Evolutionary conservation across 805 yeast genomes (phyloP).

Genomic region (Saccharomyces jurei): DNA sequence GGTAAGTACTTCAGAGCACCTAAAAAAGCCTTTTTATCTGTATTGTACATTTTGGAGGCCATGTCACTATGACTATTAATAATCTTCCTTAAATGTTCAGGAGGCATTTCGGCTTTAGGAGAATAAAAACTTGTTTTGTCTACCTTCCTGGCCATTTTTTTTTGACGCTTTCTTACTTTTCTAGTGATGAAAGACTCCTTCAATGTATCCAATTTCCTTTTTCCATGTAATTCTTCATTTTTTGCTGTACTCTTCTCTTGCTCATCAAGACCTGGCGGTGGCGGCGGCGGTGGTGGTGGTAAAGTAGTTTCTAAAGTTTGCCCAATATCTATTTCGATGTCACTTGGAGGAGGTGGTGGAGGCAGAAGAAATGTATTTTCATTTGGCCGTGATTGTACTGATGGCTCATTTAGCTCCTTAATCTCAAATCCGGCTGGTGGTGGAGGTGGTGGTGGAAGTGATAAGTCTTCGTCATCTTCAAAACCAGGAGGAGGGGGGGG

Average conservation of each 20-base stretch:
- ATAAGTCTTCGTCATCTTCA: conserved; percentile 2
- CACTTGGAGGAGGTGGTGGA: conserved; percentile 18
- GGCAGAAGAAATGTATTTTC: conserved; percentile 23
- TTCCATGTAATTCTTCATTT: background rate
- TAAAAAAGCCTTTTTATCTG: conserved; percentile 78
- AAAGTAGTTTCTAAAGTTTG: conserved; percentile 7
- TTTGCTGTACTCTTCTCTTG: background rate
- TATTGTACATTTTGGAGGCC: conserved; percentile 66
- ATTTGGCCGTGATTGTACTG: conserved; percentile 27
- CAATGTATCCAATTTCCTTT: background rate
- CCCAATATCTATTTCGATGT: conserved; percentile 5
- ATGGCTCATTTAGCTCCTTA: conserved; percentile 13
- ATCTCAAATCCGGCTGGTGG: conserved; percentile 25
- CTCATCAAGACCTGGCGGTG: conserved; percentile 9
- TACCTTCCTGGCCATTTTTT: conserved; percentile 11
- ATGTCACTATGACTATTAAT: conserved; percentile 79
- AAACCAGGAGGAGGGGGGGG: conserved; percentile 28
- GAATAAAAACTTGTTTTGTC: conserved; percentile 43
- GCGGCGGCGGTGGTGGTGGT: conserved; percentile 30
- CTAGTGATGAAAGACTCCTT: conserved; percentile 2
- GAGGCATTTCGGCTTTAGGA: conserved; percentile 77
- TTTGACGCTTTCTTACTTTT: conserved; percentile 5
- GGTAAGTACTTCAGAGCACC: conserved; percentile 95
- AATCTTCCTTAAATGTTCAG: conserved; percentile 83
- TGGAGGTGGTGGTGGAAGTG: conserved; percentile 32